Conservation (phyloP, 306 rosid genomes). For the Casuarina cunninghamiana region DNA sequence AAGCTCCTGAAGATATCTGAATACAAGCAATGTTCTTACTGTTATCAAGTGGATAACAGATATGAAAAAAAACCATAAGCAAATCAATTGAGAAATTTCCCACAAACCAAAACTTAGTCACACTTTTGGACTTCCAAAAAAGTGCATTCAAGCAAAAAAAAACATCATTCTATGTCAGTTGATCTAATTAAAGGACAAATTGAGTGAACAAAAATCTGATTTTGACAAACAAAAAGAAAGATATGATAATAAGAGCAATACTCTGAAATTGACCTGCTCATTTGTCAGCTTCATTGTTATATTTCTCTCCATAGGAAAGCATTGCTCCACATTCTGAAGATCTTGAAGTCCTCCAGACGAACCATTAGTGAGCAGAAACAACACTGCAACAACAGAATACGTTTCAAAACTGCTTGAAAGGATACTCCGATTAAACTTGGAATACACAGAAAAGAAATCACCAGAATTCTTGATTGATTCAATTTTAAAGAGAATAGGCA, state of each 20-base stretch:
- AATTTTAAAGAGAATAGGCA: slow-evolving; percentile 18
- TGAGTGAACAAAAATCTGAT: slow-evolving; percentile 6
- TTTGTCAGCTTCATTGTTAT: slow-evolving; percentile 68
- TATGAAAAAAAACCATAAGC: not conserved
- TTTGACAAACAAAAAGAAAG: slow-evolving; percentile 17
- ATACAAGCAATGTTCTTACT: slow-evolving; percentile 22
- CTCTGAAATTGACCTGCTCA: slow-evolving; percentile 61
- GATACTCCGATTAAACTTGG: slow-evolving; percentile 9
- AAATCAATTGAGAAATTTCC: slow-evolving; percentile 24
- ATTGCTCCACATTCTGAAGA: slow-evolving; percentile 66
- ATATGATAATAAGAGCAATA: not conserved
- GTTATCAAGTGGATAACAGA: slow-evolving; percentile 4
- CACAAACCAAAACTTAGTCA: slow-evolving; percentile 2
- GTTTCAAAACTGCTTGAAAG: slow-evolving; percentile 2
- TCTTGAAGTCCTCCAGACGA: slow-evolving; percentile 56
- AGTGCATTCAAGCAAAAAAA: not conserved
- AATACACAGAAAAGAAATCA: slow-evolving; percentile 11
- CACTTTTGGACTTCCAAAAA: not conserved
- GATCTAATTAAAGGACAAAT: slow-evolving; percentile 19
- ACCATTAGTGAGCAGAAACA: slow-evolving; percentile 30
- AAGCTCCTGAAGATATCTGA: slow-evolving; percentile 94
- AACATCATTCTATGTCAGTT: slow-evolving; percentile 2
- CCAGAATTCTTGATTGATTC: slow-evolving; percentile 4
- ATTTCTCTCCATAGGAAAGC: slow-evolving; percentile 84
- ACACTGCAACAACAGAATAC: slow-evolving; percentile 26